These are phyloP conservation scores for Fusarium armeniacum DNA, from an alignment of 2,329 filamentous ascomycete species.

Conservation along the genomic window DNA sequence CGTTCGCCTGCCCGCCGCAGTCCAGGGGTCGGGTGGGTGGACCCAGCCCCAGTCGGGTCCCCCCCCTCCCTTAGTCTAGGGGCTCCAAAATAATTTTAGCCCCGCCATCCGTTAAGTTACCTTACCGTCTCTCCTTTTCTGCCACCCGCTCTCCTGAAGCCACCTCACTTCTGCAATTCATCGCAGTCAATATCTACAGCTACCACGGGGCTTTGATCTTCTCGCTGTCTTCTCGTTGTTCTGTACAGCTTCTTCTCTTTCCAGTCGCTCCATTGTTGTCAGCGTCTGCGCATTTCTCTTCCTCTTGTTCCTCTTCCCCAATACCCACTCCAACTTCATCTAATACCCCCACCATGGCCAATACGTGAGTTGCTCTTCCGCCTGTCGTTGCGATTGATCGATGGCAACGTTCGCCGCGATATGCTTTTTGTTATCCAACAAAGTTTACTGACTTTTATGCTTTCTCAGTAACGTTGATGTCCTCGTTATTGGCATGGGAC, in stretches of 20 bases:
- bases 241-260: conserved; percentile 48
- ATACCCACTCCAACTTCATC: conserved; percentile 34
- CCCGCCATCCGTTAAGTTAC: conserved; percentile 56
- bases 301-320: conserved; percentile 29
- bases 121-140: conserved; percentile 51
- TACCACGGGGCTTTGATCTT: conserved; percentile 48
- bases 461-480: conserved; percentile 86
- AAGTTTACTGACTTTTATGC: conserved; percentile 36
- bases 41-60: conserved; percentile 13
- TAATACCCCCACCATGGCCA: conserved; percentile 57
- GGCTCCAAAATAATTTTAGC: conserved; percentile 58
- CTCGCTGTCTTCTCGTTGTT: conserved; percentile 43
- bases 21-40: conserved; percentile 34
- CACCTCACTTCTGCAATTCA: conserved; percentile 40
- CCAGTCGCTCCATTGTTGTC: conserved; percentile 37
- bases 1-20: conserved; percentile 7
- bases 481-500: conserved; percentile 97
- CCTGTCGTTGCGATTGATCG: conserved; percentile 22
- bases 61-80: conserved; percentile 33
- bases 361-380: conserved; percentile 54
- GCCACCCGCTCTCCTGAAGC: conserved; percentile 45
- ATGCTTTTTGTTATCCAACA: background rate
- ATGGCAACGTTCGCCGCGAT: conserved; percentile 15
- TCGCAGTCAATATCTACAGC: conserved; percentile 51
- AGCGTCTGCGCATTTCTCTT: conserved; percentile 41